Percentiles rank a stretch among this genome's conserved stretches.
Evolutionary conservation across 2,329 filamentous ascomycete species (phyloP).

Genomic region (Calonectria multiphialidica): DNA sequence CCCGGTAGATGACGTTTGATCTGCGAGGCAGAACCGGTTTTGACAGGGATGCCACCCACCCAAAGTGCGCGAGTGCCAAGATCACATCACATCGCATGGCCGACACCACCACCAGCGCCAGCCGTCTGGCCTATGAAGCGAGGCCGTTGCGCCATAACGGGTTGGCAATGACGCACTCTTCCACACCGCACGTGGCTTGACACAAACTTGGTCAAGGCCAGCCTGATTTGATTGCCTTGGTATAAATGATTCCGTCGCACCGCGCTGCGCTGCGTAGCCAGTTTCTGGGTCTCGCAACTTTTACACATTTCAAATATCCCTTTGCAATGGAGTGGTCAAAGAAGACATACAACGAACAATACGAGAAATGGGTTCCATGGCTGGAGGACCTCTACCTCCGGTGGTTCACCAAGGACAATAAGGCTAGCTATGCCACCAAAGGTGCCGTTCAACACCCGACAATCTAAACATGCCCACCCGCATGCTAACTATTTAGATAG

Average conservation of each 20-base stretch:
- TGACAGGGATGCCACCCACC: slow-evolving; percentile 26
- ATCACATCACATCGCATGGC: slow-evolving; percentile 38
- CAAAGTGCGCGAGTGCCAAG: not conserved
- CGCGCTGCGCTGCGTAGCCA: not conserved
- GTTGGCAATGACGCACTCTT: slow-evolving; percentile 38
- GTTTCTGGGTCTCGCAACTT: not conserved
- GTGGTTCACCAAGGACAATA: slow-evolving; percentile 83
- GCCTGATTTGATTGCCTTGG: not conserved
- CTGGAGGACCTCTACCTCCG: slow-evolving; percentile 79
- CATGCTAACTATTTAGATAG: slow-evolving; percentile 52
- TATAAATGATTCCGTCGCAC: not conserved
- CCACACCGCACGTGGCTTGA: slow-evolving; percentile 3
- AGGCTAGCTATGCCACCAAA: slow-evolving; percentile 78
- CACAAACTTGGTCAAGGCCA: not conserved
- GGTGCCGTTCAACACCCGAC: slow-evolving; percentile 56
- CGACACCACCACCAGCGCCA: slow-evolving; percentile 30
- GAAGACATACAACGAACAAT: slow-evolving; percentile 77
- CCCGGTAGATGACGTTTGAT: slow-evolving; percentile 37
- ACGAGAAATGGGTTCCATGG: slow-evolving; percentile 83
- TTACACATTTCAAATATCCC: not conserved
- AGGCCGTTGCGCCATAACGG: slow-evolving; percentile 28
- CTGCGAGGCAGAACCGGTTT: slow-evolving; percentile 41
- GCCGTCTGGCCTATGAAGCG: slow-evolving; percentile 33
- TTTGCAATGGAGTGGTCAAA: slow-evolving; percentile 66
- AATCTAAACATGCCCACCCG: accelerated